Evolutionary conservation across 129 eudicot species (phyloP).

Genomic region (Chrysanthemum makinoi): DNA sequence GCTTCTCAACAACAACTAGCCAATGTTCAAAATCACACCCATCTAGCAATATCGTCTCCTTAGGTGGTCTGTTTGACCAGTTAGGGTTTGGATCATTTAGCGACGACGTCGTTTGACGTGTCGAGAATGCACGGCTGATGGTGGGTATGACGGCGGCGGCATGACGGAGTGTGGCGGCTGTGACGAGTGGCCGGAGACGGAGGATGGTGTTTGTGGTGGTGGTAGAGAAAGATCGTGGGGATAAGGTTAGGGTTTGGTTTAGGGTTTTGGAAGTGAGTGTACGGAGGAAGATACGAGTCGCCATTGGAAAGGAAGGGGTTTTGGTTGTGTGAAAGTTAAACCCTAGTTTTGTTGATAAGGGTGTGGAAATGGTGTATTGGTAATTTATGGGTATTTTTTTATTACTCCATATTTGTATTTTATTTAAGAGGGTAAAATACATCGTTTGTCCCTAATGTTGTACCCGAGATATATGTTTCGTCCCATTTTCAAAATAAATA

Average conservation of each 20-base stretch:
- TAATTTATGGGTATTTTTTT: not conserved
- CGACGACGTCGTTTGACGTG: slow-evolving; percentile 63
- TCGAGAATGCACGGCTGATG: slow-evolving; percentile 50
- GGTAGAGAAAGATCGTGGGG: slow-evolving; percentile 28
- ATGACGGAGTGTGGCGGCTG: slow-evolving; percentile 34
- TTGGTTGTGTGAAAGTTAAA: slow-evolving; percentile 15
- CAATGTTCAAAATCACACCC: slow-evolving; percentile 98
- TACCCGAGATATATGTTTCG: too few species aligned
- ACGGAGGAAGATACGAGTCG: slow-evolving; percentile 59
- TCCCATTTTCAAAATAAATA: too few species aligned
- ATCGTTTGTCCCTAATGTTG: too few species aligned
- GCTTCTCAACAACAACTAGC: slow-evolving; percentile 80
- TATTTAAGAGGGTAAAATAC: too few species aligned
- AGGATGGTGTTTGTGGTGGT: slow-evolving; percentile 34
- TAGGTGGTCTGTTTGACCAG: slow-evolving; percentile 90
- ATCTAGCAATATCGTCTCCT: slow-evolving; percentile 86
- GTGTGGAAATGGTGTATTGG: not conserved
- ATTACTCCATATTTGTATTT: too few species aligned
- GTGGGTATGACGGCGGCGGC: slow-evolving; percentile 41
- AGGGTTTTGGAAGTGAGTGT: slow-evolving; percentile 42
- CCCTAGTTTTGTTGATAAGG: slow-evolving; percentile 39
- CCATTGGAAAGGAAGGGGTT: slow-evolving; percentile 36
- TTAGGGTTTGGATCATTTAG: slow-evolving; percentile 79
- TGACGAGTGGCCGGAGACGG: slow-evolving; percentile 63
- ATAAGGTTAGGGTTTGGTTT: slow-evolving; percentile 30